Percentiles rank a stretch among this genome's conserved stretches.
Conservation (phyloP, 108 stramenopile species). For the Aureococcus anophagefferens region DNA sequence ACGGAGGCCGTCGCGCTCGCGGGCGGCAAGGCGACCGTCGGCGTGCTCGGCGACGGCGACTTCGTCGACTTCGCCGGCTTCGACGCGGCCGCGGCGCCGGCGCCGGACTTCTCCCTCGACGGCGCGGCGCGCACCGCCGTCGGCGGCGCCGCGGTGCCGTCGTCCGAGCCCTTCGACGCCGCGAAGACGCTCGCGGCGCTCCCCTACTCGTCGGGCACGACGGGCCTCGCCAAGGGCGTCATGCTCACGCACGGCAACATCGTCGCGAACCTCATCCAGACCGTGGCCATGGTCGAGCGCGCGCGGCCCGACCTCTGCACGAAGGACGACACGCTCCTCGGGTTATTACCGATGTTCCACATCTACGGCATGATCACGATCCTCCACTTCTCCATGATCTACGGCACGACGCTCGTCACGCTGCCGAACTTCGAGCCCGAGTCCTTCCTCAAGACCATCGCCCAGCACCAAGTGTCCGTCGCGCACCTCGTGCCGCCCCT, state of each 20-base stretch:
- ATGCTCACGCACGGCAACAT: slow-evolving; percentile 73
- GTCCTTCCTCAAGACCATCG: slow-evolving; percentile 57
- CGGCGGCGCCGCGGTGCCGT: not conserved
- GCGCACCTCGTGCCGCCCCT: slow-evolving; percentile 81
- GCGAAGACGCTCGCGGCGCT: slow-evolving; percentile 14
- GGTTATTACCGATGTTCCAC: slow-evolving; percentile 77
- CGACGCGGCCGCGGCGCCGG: not conserved
- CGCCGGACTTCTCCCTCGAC: not conserved
- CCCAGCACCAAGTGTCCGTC: slow-evolving; percentile 53
- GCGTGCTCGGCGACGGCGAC: not conserved
- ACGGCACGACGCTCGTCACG: slow-evolving; percentile 59
- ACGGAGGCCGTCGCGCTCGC: not conserved
- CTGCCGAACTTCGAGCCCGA: slow-evolving; percentile 68
- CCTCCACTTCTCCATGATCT: slow-evolving; percentile 52
- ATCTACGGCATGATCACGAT: slow-evolving; percentile 69
- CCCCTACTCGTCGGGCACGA: slow-evolving; percentile 85
- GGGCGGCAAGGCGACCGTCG: not conserved
- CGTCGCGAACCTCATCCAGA: slow-evolving; percentile 58
- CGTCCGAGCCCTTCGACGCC: not conserved
- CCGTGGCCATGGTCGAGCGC: slow-evolving; percentile 40
- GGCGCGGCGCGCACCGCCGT: not conserved
- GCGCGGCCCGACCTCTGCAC: no score
- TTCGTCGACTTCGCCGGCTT: no score
- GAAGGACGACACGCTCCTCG: not conserved
- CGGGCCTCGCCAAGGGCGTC: slow-evolving; percentile 89